Percentiles rank a stretch among this genome's conserved stretches.
phyloP scores from a whole-genome alignment of 1,284 basidiomycete genomes.

The Ustilago cynodontis region DNA sequence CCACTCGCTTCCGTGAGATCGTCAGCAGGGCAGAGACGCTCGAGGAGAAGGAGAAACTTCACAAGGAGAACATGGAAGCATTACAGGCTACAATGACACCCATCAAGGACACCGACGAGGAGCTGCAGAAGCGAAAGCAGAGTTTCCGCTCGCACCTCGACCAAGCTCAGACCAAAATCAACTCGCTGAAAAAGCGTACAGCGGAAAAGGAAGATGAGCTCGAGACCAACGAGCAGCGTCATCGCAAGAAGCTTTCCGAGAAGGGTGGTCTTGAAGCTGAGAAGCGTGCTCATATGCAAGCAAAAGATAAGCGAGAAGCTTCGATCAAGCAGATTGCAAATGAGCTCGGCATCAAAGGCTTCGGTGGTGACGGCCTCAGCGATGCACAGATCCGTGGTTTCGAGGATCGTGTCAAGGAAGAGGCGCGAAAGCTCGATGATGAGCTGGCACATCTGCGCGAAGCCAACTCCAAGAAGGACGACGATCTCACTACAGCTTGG shows the following conservation, averaged over 20 bases:
- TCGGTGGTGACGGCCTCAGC: slow-evolving; percentile 77
- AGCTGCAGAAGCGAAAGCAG: slow-evolving; percentile 77
- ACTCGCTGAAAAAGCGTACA: slow-evolving; percentile 73
- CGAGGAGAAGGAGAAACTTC: slow-evolving; percentile 78
- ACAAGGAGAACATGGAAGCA: slow-evolving; percentile 76
- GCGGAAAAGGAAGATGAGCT: slow-evolving; percentile 76
- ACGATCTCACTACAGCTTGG: slow-evolving; percentile 43
- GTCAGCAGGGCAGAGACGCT: slow-evolving; percentile 81
- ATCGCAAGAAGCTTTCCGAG: slow-evolving; percentile 52
- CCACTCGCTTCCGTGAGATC: slow-evolving; percentile 85
- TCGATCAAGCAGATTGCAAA: slow-evolving; percentile 80
- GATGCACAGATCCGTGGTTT: slow-evolving; percentile 80
- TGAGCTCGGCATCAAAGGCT: slow-evolving; percentile 81
- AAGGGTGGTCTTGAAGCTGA: slow-evolving; percentile 67
- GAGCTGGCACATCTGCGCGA: slow-evolving; percentile 35
- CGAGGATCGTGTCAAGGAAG: slow-evolving; percentile 67
- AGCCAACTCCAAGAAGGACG: slow-evolving; percentile 38
- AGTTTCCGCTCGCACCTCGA: slow-evolving; percentile 80
- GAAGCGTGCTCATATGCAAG: slow-evolving; percentile 74
- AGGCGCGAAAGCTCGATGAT: slow-evolving; percentile 45
- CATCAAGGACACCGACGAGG: slow-evolving; percentile 81
- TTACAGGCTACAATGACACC: slow-evolving; percentile 75
- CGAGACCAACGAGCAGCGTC: slow-evolving; percentile 33
- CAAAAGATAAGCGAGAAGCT: slow-evolving; percentile 80
- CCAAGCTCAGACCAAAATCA: slow-evolving; percentile 74